These are phyloP conservation scores for Leishmania arabica DNA, from an alignment of 208 protist genomes.

Conservation along the genomic window DNA sequence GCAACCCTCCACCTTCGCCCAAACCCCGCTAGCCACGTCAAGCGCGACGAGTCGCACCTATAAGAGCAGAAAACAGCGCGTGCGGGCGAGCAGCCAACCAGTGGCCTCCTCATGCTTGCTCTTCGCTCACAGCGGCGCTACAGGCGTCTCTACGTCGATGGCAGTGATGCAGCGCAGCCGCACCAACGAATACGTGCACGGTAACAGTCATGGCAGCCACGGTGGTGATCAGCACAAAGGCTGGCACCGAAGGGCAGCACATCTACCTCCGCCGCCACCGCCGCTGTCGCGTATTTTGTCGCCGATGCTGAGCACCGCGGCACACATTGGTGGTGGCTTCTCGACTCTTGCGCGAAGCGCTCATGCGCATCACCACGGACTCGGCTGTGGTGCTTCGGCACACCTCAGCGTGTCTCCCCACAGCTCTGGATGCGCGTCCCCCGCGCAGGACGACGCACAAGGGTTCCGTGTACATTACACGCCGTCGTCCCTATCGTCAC, in stretches of 20 bases:
- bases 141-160: neutral
- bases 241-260: neutral
- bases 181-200: neutral
- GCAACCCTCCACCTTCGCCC: neutral
- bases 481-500: neutral
- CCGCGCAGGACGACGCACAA: neutral
- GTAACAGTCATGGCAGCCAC: neutral
- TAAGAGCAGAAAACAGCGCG: neutral
- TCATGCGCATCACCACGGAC: neutral
- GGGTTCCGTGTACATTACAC: neutral
- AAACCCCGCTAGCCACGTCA: neutral
- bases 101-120: neutral
- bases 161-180: neutral
- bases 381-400: neutral
- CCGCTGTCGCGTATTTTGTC: conserved; percentile 19
- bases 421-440: neutral
- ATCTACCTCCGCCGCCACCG: conserved; percentile 9
- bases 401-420: neutral
- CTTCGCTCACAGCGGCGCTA: neutral
- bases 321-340: conserved; percentile 7
- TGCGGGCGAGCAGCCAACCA: neutral
- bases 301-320: conserved; percentile 1
- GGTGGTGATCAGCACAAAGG: neutral
- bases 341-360: neutral
- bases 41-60: neutral